phyloP scores from a whole-genome alignment of 257 asterid species.

The Solanum chiquidenum region DNA sequence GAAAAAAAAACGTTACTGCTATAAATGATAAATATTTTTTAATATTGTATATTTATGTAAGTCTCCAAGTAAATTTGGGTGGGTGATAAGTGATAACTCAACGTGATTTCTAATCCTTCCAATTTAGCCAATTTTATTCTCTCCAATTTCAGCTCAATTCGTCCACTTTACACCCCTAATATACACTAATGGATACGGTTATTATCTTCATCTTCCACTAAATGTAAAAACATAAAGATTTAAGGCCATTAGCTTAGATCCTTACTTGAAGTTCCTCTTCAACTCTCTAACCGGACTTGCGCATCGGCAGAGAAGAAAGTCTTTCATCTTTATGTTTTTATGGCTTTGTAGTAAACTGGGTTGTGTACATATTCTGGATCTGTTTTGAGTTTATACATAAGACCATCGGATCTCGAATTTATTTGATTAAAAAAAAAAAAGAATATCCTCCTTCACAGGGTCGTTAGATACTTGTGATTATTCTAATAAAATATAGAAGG shows the following conservation, averaged over 20 bases:
- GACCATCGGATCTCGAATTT: neutral
- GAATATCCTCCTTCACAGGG: neutral
- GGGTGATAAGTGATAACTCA: neutral
- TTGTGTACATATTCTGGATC: neutral
- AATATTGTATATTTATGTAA: too few relatives aligned
- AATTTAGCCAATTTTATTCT: too few relatives aligned
- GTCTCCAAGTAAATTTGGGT: too few relatives aligned
- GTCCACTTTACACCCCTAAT: neutral
- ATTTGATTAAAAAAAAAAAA: too few relatives aligned
- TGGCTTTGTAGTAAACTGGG: neutral
- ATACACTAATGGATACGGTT: too few relatives aligned
- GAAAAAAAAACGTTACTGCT: accelerated
- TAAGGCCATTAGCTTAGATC: neutral
- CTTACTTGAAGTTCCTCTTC: neutral
- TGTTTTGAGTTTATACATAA: neutral
- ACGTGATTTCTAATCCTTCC: too few relatives aligned
- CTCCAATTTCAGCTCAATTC: neutral
- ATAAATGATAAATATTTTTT: too few relatives aligned
- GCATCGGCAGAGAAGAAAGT: neutral
- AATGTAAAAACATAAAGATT: neutral
- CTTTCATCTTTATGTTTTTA: neutral
- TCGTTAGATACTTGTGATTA: neutral
- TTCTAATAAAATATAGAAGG: neutral
- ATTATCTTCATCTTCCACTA: neutral
- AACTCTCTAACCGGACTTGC: neutral